phyloP scores from a whole-genome alignment of 345 rosid species.

The Citrus inodora region DNA sequence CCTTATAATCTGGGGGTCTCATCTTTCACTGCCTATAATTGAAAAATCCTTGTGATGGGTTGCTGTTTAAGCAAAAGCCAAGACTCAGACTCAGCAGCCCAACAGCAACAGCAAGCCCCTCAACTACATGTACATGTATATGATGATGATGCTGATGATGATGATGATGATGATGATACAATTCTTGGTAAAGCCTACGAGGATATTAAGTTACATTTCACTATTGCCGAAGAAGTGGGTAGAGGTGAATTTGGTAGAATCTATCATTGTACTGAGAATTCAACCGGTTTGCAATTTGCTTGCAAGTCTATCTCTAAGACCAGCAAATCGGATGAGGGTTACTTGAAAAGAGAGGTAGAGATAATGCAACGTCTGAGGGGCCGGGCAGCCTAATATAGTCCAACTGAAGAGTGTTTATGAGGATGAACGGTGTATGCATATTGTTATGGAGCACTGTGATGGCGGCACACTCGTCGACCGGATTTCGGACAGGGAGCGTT shows the following conservation, averaged over 20 bases:
- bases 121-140: not conserved
- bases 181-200: slow-evolving; percentile 74
- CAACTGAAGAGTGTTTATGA: slow-evolving; percentile 82
- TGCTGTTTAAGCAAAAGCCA: slow-evolving; percentile 42
- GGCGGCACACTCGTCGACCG: slow-evolving; percentile 84
- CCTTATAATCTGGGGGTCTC: no score
- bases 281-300: slow-evolving; percentile 61
- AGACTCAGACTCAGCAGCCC: slow-evolving; percentile 15
- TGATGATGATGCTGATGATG: slow-evolving; percentile 24
- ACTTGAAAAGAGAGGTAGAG: slow-evolving; percentile 73
- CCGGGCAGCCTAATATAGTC: slow-evolving; percentile 72
- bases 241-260: slow-evolving; percentile 86
- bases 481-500: slow-evolving; percentile 60
- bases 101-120: no score
- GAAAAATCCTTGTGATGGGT: slow-evolving; percentile 36
- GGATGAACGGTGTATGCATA: slow-evolving; percentile 71
- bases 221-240: slow-evolving; percentile 66
- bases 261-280: slow-evolving; percentile 70
- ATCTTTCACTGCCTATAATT: no score
- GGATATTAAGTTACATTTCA: slow-evolving; percentile 59
- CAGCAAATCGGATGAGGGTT: slow-evolving; percentile 71
- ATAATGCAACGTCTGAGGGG: slow-evolving; percentile 91
- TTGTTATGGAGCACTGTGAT: slow-evolving; percentile 90
- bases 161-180: slow-evolving; percentile 41
- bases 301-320: slow-evolving; percentile 79